Evolutionary conservation across 2,329 filamentous ascomycete genomes (phyloP), one percentile per base, ranked within the genome.

Genomic region (Stagonosporopsis chrysanthemi): DNA sequence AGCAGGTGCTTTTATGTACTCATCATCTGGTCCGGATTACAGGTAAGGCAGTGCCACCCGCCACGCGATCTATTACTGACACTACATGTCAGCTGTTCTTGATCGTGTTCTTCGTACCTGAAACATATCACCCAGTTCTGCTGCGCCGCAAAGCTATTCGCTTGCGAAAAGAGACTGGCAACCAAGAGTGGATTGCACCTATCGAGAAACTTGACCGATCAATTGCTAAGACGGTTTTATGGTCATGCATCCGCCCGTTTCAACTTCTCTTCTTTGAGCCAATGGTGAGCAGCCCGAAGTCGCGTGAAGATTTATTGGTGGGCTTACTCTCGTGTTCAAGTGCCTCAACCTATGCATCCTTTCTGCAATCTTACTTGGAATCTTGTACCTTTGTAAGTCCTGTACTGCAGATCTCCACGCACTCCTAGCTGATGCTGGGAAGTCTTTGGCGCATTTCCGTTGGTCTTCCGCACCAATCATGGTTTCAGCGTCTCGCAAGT

Each of bases 321-420:
- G 60, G 63, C 67, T 73, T 62, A 74, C 56, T 62, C 59, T 43
- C 41, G 48, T 61, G 60, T 24, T 56, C 17, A 56, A 78, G 75
- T 90, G 88, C 58, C 80, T 95, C 55, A 87, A 87, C 64, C 86
- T 97, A 24, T 95, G 92, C 75, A 78, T 95, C 22, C 90, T 93
- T 66, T 91, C 90, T 0, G 91, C 92, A 36, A 86, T 97, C 51
- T 80, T 97, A n/a, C 82, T 97, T 7, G 93, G 92, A 5, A 89
- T 96, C 41, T 79, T 97, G 2, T 97, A 97, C 72, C 85, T 97
- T 36, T 96, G 56, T 58, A 15, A 58, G 56, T 58, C 31, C 19
- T 28, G 28, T 24, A 26, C 19, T 23, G 23, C 23, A 26, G 17
- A 11, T 33, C 24, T 90, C 90, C 22, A 90, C 90, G 0, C 94